phyloP scores from a whole-genome alignment of 2,329 filamentous ascomycete genomes.

The Pyrenophora tritici-repentis region DNA sequence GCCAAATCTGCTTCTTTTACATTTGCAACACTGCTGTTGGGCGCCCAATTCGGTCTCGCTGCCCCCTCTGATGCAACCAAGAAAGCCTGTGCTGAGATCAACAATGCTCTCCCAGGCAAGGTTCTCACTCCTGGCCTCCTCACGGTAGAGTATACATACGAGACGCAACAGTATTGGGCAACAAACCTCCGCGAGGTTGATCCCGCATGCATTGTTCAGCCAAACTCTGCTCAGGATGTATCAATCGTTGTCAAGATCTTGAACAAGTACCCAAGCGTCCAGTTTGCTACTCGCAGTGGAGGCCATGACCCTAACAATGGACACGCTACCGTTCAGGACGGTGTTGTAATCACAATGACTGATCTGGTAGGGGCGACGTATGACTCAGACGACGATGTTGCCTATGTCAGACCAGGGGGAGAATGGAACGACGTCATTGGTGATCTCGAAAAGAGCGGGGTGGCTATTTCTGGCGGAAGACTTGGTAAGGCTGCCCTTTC shows the following conservation, averaged over 20 bases:
- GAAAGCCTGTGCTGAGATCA: slow-evolving; percentile 26
- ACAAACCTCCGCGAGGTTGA: slow-evolving; percentile 22
- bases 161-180: slow-evolving; percentile 31
- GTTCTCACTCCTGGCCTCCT: slow-evolving; percentile 23
- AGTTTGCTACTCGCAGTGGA: slow-evolving; percentile 35
- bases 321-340: slow-evolving; percentile 44
- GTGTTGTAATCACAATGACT: slow-evolving; percentile 46
- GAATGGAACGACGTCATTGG: slow-evolving; percentile 50
- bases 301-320: slow-evolving; percentile 48
- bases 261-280: slow-evolving; percentile 25
- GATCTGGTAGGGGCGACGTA: slow-evolving; percentile 45
- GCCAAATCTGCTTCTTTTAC: slow-evolving; percentile 1
- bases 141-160: slow-evolving; percentile 21
- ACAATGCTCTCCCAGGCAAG: slow-evolving; percentile 24
- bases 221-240: slow-evolving; percentile 29
- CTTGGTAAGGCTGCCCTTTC: slow-evolving; percentile 15
- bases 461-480: slow-evolving; percentile 41
- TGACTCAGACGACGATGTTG: slow-evolving; percentile 40
- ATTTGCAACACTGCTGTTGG: slow-evolving; percentile 14
- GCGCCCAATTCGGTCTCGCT: slow-evolving; percentile 6
- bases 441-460: slow-evolving; percentile 40
- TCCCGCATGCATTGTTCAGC: slow-evolving; percentile 35
- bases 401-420: slow-evolving; percentile 48
- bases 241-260: slow-evolving; percentile 31
- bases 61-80: slow-evolving; percentile 23